Conservation (phyloP, 2,329 filamentous ascomycete genomes). For the Torrubiellomyces zombiae region DNA sequence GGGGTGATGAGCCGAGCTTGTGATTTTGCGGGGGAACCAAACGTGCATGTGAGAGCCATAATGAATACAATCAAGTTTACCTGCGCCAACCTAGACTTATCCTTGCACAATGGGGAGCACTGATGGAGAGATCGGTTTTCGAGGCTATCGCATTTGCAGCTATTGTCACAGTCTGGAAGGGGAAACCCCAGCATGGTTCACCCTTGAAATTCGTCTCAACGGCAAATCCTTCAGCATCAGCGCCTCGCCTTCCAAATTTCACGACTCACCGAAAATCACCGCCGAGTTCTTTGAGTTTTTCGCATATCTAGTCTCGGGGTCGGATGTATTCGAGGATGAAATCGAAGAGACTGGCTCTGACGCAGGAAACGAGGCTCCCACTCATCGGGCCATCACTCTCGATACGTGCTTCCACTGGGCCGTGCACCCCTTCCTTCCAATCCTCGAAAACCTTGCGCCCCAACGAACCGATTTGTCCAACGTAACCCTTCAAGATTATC, state of each 20-base stretch:
- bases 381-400: too few species aligned
- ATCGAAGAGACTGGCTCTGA: slow-evolving; percentile 5
- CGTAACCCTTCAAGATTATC: slow-evolving; percentile 7
- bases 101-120: too few species aligned
- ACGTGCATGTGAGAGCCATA: too few species aligned
- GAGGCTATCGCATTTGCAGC: too few species aligned
- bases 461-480: slow-evolving; percentile 1
- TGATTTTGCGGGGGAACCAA: too few species aligned
- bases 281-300: slow-evolving; percentile 7
- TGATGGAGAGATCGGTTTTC: too few species aligned
- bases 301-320: slow-evolving; percentile 6
- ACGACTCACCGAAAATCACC: slow-evolving; percentile 5
- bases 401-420: slow-evolving; percentile 1
- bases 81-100: too few species aligned
- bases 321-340: slow-evolving; percentile 6
- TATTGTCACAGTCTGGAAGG: too few species aligned
- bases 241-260: slow-evolving; percentile 4
- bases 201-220: slow-evolving; percentile 8
- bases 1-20: too few species aligned
- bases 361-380: too few species aligned
- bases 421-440: slow-evolving; percentile 5
- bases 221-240: slow-evolving; percentile 7
- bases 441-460: slow-evolving; percentile 8
- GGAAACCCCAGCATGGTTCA: too few species aligned
- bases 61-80: too few species aligned